A percentile compares a stretch with the other conserved stretches of the same genome.
phyloP scores from a whole-genome alignment of 2,329 filamentous ascomycete genomes.

The Bipolaris sorokiniana region DNA sequence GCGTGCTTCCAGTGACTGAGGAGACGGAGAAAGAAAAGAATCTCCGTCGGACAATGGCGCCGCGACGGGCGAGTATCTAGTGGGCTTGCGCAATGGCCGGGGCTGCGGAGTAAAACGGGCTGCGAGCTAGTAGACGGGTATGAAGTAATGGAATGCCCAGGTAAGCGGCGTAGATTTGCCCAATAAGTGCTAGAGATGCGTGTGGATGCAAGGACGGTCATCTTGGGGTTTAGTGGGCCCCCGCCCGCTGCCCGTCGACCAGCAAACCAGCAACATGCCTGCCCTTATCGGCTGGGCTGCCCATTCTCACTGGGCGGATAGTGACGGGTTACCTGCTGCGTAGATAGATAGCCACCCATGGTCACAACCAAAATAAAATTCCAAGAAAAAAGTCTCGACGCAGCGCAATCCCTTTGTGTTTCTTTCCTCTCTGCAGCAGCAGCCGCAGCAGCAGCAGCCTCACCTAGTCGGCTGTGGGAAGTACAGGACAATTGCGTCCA shows the following conservation, averaged over 20 bases:
- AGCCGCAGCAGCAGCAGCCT: not conserved
- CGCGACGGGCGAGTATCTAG: conserved; percentile 44
- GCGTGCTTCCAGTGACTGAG: conserved; percentile 67
- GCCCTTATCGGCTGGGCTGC: conserved; percentile 20
- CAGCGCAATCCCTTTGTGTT: conserved; percentile 10
- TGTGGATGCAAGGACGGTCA: conserved; percentile 18
- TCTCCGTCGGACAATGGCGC: conserved; percentile 59
- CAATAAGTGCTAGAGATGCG: conserved; percentile 21
- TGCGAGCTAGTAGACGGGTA: conserved; percentile 11
- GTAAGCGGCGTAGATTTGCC: conserved; percentile 24
- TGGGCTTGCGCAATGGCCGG: conserved; percentile 3
- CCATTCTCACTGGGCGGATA: conserved; percentile 19
- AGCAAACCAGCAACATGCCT: conserved; percentile 3
- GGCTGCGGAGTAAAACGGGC: conserved; percentile 16
- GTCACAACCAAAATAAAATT: not conserved
- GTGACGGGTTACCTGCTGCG: conserved; percentile 15
- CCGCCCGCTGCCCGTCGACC: conserved; percentile 8
- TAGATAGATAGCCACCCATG: conserved; percentile 6
- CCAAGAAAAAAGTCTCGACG: conserved; percentile 1
- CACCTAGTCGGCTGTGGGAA: not conserved
- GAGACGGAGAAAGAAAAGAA: conserved; percentile 60
- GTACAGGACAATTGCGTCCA: conserved; percentile 1
- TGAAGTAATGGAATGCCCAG: conserved; percentile 26
- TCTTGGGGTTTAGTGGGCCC: conserved; percentile 21
- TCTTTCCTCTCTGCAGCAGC: not conserved